Evolutionary conservation across 768 basidiomycete genomes (phyloP).

Genomic region (Glaciozyma antarctica): DNA sequence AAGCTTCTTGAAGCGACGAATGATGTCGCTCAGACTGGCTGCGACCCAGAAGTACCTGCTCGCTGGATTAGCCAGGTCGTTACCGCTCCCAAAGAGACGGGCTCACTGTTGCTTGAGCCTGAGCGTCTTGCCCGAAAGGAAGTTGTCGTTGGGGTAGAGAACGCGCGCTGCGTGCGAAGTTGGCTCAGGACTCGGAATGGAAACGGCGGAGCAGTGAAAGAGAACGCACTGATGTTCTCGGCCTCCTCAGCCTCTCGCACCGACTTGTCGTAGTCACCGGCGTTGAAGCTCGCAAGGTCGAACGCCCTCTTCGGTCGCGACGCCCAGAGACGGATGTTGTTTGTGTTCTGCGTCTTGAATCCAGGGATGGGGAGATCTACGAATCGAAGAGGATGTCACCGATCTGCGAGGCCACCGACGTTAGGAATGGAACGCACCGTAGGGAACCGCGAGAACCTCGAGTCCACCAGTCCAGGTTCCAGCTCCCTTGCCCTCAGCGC

Average conservation of each 20-base stretch:
- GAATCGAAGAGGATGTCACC: background rate
- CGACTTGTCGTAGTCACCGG: constrained; percentile 40
- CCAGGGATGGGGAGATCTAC: constrained; percentile 75
- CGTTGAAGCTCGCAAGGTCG: constrained; percentile 91
- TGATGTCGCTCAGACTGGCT: constrained; percentile 78
- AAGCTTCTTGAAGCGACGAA: constrained; percentile 85
- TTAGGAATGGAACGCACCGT: no score
- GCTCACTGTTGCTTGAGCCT: constrained; percentile 74
- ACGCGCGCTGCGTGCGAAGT: constrained; percentile 47
- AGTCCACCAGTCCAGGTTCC: constrained; percentile 63
- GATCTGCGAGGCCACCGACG: no score
- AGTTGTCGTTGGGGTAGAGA: constrained; percentile 82
- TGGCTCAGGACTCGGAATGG: background rate
- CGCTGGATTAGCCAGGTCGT: no score
- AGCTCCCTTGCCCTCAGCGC: constrained; percentile 46
- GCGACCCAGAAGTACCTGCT: constrained; percentile 53
- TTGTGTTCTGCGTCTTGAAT: constrained; percentile 68
- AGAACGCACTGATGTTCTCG: constrained; percentile 62
- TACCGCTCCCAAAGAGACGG: no score
- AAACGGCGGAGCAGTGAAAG: background rate
- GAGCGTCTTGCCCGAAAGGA: constrained; percentile 40
- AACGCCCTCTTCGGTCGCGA: constrained; percentile 76
- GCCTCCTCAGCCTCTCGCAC: constrained; percentile 83
- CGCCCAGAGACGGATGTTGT: constrained; percentile 54
- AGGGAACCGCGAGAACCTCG: constrained; percentile 62